Conservation (phyloP, 768 basidiomycete genomes). For the Pleurotus giganteus region DNA sequence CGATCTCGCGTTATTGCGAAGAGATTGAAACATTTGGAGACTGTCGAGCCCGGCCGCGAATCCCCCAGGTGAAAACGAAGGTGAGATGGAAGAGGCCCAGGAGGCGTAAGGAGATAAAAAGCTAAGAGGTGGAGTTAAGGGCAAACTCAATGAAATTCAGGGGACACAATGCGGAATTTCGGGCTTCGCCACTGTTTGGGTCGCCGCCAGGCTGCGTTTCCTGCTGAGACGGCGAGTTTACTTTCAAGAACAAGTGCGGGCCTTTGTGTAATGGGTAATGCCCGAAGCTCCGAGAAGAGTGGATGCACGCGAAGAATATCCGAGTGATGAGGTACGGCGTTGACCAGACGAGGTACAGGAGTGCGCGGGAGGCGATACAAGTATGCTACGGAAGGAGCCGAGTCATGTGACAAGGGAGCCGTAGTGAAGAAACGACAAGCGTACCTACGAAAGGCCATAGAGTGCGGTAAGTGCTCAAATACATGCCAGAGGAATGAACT, state of each 20-base stretch:
- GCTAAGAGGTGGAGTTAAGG: constrained; percentile 7
- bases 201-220: background rate
- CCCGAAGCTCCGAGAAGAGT: no score
- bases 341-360: no score
- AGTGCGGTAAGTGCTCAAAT: no score
- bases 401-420: no score
- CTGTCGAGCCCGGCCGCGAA: constrained; percentile 29
- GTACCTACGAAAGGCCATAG: no score
- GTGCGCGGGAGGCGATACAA: no score
- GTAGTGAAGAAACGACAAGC: no score
- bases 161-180: background rate
- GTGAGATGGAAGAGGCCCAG: constrained; percentile 6
- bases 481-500: no score
- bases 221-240: background rate
- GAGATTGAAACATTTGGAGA: constrained; percentile 3
- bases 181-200: constrained; percentile 1
- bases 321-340: no score
- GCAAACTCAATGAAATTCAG: background rate
- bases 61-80: constrained; percentile 28
- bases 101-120: constrained; percentile 3
- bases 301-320: no score
- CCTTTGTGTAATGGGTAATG: no score
- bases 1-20: constrained; percentile 14
- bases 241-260: constrained; percentile 3
- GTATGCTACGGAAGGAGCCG: no score